Conservation (phyloP, 176 grass and related monocot species). For the Oryza coarctata region DNA sequence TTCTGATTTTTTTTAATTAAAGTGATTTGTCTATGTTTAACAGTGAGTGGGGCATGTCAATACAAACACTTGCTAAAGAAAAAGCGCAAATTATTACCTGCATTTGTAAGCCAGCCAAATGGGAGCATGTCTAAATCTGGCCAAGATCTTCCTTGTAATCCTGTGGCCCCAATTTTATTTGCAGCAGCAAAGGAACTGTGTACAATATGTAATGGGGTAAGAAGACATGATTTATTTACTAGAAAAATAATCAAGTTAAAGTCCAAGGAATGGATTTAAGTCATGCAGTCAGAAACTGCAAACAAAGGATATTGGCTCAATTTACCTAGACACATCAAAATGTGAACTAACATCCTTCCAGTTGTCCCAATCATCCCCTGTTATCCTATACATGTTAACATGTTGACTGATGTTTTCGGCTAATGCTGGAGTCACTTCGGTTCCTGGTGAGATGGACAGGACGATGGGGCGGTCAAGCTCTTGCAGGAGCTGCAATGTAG, state of each 20-base stretch:
- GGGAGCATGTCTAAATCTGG: constrained; percentile 97
- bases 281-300: constrained; percentile 13
- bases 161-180: constrained; percentile 69
- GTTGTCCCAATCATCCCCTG: constrained; percentile 89
- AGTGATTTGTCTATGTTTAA: background rate
- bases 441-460: constrained; percentile 82
- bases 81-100: constrained; percentile 44
- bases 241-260: constrained; percentile 10
- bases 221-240: constrained; percentile 12
- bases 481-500: constrained; percentile 58
- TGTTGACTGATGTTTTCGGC: constrained; percentile 57
- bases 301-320: constrained; percentile 9
- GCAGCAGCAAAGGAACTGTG: constrained; percentile 67
- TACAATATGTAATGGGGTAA: constrained; percentile 26
- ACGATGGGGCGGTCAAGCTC: constrained; percentile 71
- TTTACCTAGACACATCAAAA: constrained; percentile 75
- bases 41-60: background rate
- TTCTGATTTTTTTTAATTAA: background rate
- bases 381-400: constrained; percentile 91
- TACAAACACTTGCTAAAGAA: background rate
- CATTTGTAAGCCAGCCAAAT: constrained; percentile 83
- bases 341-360: constrained; percentile 81
- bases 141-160: constrained; percentile 82
- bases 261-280: constrained; percentile 8
- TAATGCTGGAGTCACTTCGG: constrained; percentile 56